Conservation (phyloP, 768 basidiomycete genomes). For the Hypholoma sublateritium region DNA sequence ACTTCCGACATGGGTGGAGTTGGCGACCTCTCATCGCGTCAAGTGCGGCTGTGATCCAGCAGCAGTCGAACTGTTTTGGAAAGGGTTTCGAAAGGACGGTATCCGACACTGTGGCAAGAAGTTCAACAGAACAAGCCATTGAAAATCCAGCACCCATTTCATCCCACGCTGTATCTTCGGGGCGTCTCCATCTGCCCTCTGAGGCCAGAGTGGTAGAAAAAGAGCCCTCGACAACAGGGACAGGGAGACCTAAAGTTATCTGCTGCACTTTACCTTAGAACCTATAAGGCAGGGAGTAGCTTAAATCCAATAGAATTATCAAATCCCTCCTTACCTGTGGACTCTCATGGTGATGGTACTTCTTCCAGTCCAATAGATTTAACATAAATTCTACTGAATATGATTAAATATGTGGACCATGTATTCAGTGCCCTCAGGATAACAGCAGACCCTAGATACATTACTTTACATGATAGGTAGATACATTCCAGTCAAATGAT, state of each 20-base stretch:
- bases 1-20: not conserved
- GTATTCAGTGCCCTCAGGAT: not conserved
- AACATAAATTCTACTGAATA: too few relatives aligned
- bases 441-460: not conserved
- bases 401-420: too few relatives aligned
- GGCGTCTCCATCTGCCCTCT: not conserved
- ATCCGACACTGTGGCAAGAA: not conserved
- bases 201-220: not conserved
- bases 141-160: not conserved
- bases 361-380: not conserved
- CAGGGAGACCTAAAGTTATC: not conserved
- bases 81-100: not conserved
- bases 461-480: constrained; percentile 30
- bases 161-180: not conserved
- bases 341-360: too few relatives aligned
- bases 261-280: not conserved
- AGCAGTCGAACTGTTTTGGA: not conserved
- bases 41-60: not conserved
- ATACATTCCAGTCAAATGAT: too few relatives aligned
- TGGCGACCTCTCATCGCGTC: not conserved
- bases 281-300: not conserved
- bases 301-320: not conserved
- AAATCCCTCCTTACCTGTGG: not conserved
- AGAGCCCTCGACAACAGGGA: not conserved
- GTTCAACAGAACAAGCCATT: not conserved